Conservation (phyloP, 2,329 filamentous ascomycete species). For the Epichloe brachyelytri region DNA sequence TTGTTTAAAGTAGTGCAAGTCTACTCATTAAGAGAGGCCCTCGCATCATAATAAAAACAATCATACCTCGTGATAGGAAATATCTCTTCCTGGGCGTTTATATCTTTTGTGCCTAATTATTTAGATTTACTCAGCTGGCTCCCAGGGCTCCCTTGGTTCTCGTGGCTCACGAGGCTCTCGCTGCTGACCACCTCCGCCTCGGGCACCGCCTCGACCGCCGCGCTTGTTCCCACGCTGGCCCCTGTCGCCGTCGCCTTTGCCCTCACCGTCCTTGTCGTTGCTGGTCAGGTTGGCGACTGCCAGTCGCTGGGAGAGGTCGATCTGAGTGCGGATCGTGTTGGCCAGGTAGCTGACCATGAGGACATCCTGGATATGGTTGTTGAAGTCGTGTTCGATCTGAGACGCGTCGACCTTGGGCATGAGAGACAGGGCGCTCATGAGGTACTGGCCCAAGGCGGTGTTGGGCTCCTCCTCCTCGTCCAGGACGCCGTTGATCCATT, state of each 20-base stretch:
- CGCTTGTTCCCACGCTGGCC: conserved; percentile 38
- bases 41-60: neutral
- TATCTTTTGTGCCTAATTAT: neutral
- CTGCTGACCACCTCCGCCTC: conserved; percentile 35
- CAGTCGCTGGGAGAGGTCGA: conserved; percentile 90
- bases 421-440: conserved; percentile 85
- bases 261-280: conserved; percentile 36
- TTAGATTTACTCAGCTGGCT: conserved; percentile 20
- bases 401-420: conserved; percentile 86
- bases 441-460: conserved; percentile 83
- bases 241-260: conserved; percentile 31
- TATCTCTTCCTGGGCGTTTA: conserved; percentile 2
- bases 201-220: conserved; percentile 36
- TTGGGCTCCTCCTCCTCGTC: conserved; percentile 87
- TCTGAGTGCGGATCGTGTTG: conserved; percentile 97
- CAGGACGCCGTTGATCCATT: conserved; percentile 85
- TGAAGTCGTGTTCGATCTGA: conserved; percentile 95
- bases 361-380: conserved; percentile 99
- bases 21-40: neutral
- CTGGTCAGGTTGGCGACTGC: conserved; percentile 58
- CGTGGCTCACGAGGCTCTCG: conserved; percentile 34
- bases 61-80: neutral
- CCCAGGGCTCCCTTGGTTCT: conserved; percentile 25
- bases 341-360: conserved; percentile 96
- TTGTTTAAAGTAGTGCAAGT: neutral